Percentiles rank a stretch among this genome's conserved stretches.
phyloP scores from a whole-genome alignment of 768 basidiomycete species.

The Calocybe cyanea region DNA sequence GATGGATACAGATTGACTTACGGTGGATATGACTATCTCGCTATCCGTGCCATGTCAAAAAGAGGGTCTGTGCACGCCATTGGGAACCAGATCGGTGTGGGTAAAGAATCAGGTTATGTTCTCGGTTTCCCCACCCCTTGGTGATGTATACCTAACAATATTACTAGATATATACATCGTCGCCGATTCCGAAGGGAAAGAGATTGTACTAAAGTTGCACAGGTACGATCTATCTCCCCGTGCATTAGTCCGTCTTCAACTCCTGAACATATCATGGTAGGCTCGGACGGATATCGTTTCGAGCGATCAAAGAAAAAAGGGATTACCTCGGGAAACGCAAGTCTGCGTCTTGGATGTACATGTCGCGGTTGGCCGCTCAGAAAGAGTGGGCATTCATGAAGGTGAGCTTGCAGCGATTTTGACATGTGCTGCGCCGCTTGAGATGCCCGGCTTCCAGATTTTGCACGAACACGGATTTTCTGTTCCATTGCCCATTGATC shows the following conservation, averaged over 20 bases:
- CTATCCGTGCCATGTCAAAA: conserved; percentile 90
- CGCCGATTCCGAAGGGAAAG: conserved; percentile 76
- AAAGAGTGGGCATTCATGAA: conserved; percentile 99
- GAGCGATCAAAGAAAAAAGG: conserved; percentile 92
- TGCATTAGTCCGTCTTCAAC: neutral
- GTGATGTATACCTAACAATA: neutral
- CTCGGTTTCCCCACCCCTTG: neutral
- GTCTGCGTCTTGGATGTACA: conserved; percentile 99
- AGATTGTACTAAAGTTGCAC: conserved; percentile 92
- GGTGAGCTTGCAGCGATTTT: conserved; percentile 36
- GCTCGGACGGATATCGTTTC: conserved; percentile 95
- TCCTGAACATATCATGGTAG: conserved; percentile 42
- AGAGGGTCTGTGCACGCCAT: conserved; percentile 86
- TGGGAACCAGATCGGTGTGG: conserved; percentile 97
- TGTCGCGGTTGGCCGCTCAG: conserved; percentile 93
- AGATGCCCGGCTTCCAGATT: conserved; percentile 47
- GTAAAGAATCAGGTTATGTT: conserved; percentile 87
- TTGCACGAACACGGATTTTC: conserved; percentile 90
- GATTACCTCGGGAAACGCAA: conserved; percentile 96
- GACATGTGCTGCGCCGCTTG: neutral
- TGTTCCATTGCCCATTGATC: conserved; percentile 90
- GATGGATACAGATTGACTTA: conserved; percentile 97
- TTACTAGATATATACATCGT: conserved; percentile 82
- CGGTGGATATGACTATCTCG: conserved; percentile 96
- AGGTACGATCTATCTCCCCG: conserved; percentile 45